Evolutionary conservation across 2,329 filamentous ascomycete genomes (phyloP).

Genomic region (Pseudocercospora fijiensis): DNA sequence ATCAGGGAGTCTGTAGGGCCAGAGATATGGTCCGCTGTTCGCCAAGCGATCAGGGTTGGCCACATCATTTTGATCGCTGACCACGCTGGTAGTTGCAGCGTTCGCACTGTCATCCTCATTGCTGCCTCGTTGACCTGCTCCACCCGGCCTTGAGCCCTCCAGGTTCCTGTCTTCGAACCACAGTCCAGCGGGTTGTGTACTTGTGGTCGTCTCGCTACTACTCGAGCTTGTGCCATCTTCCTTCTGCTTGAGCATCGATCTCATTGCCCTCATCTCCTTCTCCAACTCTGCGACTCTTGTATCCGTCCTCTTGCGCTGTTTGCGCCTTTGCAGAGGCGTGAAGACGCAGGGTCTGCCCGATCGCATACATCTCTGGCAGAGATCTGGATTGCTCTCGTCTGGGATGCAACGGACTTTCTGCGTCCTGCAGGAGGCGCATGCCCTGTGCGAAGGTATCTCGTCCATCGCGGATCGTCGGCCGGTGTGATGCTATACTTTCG

Average conservation of each 20-base stretch:
- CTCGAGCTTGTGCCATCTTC: slow-evolving; percentile 1
- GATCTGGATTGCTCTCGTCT: slow-evolving; percentile 31
- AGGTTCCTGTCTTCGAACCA: slow-evolving; percentile 16
- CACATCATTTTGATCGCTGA: not conserved
- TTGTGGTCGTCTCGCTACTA: not conserved
- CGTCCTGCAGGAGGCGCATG: slow-evolving; percentile 46
- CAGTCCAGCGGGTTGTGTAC: slow-evolving; percentile 8
- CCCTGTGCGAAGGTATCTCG: slow-evolving; percentile 36
- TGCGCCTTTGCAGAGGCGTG: slow-evolving; percentile 44
- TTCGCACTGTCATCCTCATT: not conserved
- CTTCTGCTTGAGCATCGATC: slow-evolving; percentile 40
- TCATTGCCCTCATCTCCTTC: slow-evolving; percentile 46
- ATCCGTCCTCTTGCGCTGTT: slow-evolving; percentile 48
- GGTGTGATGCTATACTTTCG: not conserved
- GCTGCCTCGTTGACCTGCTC: slow-evolving; percentile 7
- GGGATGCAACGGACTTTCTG: slow-evolving; percentile 47
- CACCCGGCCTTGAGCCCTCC: slow-evolving; percentile 5
- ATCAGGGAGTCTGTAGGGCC: slow-evolving; percentile 15
- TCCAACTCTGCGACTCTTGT: slow-evolving; percentile 48
- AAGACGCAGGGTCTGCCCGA: slow-evolving; percentile 43
- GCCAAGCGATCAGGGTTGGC: not conserved
- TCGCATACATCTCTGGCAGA: slow-evolving; percentile 45
- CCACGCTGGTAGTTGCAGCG: not conserved
- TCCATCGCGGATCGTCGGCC: slow-evolving; percentile 1
- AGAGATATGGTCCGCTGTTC: slow-evolving; percentile 6